These are phyloP conservation scores for Monosporozyma yasuniensis DNA, from an alignment of 805 yeast genomes.

Conservation along the genomic window DNA sequence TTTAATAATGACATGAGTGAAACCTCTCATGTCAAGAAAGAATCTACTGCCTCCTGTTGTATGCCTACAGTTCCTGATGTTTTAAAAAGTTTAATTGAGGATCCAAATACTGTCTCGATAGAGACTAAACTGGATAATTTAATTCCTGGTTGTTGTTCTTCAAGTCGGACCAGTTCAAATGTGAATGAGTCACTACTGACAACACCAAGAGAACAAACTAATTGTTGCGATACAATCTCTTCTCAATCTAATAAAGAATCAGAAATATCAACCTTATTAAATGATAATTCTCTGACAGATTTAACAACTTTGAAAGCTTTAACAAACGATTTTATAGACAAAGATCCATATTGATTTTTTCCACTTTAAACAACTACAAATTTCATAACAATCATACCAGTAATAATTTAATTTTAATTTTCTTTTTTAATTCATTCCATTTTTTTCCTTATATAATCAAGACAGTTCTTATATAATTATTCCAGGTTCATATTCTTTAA, in stretches of 20 bases:
- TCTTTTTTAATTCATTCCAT: neutral
- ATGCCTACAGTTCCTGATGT: neutral
- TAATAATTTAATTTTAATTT: neutral
- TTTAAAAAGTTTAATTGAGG: neutral
- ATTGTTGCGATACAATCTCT: neutral
- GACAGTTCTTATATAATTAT: neutral
- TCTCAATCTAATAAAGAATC: neutral
- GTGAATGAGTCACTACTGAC: neutral
- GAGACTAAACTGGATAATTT: neutral
- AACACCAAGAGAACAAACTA: neutral
- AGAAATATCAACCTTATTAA: neutral
- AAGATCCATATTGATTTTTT: neutral
- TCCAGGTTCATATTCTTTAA: conserved; percentile 3
- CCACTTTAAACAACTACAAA: neutral
- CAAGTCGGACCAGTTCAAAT: neutral
- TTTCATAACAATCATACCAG: neutral
- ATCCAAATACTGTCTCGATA: neutral
- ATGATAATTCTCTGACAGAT: neutral
- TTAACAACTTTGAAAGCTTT: neutral
- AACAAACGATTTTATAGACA: neutral
- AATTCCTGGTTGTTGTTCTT: neutral
- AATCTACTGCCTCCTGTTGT: neutral
- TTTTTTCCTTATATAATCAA: neutral
- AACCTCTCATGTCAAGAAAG: neutral
- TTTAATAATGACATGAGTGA: neutral